Percentiles rank a stretch among this genome's conserved stretches.
Conservation (phyloP, 164 flowering plant genomes). For the Cinnamomum micranthum region DNA sequence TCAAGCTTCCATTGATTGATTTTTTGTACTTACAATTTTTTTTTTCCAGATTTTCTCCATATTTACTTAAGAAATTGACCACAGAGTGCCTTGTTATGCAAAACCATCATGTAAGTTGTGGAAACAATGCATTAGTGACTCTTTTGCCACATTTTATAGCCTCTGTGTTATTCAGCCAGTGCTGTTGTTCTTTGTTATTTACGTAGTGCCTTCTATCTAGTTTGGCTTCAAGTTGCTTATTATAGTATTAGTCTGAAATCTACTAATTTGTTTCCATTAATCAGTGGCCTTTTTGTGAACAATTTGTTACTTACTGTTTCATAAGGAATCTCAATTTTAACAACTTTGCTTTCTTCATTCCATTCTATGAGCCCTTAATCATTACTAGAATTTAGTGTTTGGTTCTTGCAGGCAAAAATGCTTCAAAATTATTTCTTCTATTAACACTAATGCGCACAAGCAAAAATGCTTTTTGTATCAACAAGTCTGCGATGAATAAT, state of each 20-base stretch:
- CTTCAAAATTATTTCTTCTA: too few relatives aligned
- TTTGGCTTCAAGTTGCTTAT: background rate
- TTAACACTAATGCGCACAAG: too few relatives aligned
- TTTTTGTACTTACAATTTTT: background rate
- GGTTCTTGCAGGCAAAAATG: too few relatives aligned
- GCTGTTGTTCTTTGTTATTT: background rate
- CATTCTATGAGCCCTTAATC: too few relatives aligned
- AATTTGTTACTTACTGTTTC: too few relatives aligned
- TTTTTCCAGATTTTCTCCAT: slow-evolving; percentile 80
- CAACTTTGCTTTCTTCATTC: too few relatives aligned
- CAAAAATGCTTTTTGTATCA: too few relatives aligned
- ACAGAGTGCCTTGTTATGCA: slow-evolving; percentile 97
- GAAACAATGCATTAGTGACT: background rate
- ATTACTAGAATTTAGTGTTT: too few relatives aligned
- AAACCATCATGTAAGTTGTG: slow-evolving; percentile 69
- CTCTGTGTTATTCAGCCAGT: background rate
- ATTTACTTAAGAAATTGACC: slow-evolving; percentile 66
- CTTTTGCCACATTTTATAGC: background rate
- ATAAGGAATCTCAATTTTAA: too few relatives aligned
- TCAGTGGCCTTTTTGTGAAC: background rate
- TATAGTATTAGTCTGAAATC: background rate
- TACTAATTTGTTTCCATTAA: background rate
- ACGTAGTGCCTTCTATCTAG: background rate
- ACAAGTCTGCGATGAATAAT: too few relatives aligned
- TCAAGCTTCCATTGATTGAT: background rate